Evolutionary conservation across 1,284 basidiomycete species (phyloP), one percentile per base, ranked within the genome.

Genomic region (Pyrrhoderma lamaoense): DNA sequence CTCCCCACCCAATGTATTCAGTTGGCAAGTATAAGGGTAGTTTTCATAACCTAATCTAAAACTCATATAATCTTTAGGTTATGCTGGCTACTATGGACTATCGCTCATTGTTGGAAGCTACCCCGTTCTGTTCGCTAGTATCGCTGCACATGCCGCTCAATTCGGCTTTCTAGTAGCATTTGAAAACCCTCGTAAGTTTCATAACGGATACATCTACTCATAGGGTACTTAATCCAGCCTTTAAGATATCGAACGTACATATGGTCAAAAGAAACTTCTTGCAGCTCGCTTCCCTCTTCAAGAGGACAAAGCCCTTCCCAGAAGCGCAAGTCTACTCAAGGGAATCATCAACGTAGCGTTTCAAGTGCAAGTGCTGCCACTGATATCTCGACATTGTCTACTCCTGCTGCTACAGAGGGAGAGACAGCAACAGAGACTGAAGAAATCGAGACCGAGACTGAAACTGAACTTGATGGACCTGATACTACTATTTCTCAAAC

Each of bases 131-230:
- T 97, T 97, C 60, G 91, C 89, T 54, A 94, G 90, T 58, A 77
- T 99, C 16, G 86, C 85, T 1, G 95, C 89, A 0, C 96, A 99
- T 65, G 89, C 92, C 0, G 86, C 89, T 11, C 95, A 99, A 64
- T 98, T 98, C 67, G 89, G 87, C 3, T 99, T 99, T 76, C 74
- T 99, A 51, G 76, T 93, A n/a, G 87, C 85, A 67, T 99, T 99
- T 61, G 95, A 98, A 70, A 97, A 95, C 63, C 95, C 95, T 55
- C 95, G 93, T 91, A 64, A 68, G 89, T 67, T 18, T 38, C 14
- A 40, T 27, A 7, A 16, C 16, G 11, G 7, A 31, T 11, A 31
- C 25, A 16, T 36, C n/a, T 51, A 8, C 22, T 23, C 14, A 19
- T 25, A 22, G 23, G 5, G 31, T 21, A 5, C 18, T 47, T 8